Base-by-base conservation (phyloP, 139 green algal genomes). In the Chlamydomonas sp. region DNA sequence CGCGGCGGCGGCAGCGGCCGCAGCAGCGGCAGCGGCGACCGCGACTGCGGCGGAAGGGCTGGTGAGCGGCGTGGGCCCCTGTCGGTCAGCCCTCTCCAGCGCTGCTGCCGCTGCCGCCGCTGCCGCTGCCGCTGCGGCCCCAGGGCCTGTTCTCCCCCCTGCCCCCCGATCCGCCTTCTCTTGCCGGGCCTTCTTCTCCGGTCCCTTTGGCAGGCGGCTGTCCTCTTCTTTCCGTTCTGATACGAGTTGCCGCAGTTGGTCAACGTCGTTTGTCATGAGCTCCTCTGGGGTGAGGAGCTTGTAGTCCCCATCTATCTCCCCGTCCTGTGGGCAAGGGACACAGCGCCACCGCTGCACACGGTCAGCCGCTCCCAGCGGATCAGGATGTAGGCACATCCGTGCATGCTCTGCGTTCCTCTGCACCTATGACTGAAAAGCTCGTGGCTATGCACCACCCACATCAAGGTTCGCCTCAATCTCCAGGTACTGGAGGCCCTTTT, bases 401-500 rank as follows among this genome's bases (percentile, higher is more conserved):
- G 79, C 58, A 31, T 69, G 59, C 14, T 69, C 9, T 12, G 10
- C 64, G 9, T 12, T 12, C 64, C 64, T 4, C n/a, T 60, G 60
- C 20, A 91, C 90, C 90, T 89, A 76, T 49, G 31, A 49, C 31
- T 49, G 31, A 49, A 49, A 49, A 49, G 31, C 31, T 49, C 31
- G 31, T 49, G 31, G 31, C 31, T 49, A 49, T 49, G 31, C 31
- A 49, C 31, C 31, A 49, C 31, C 31, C 15, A 73, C 84, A n/a
- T 93, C 92, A 15, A 99, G 80, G 89, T 99, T 99, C 7, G 97
- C 97, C 85, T 99, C 97, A 85, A 99, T 89, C 93, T 99, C 98
- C 82, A 99, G 87, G 85, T 98, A 99, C 89, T 99, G 97, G 78
- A 99, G 81, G 7, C 98, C 98, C 85, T 99, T 99, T 83, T 99